Base-by-base conservation (phyloP, 805 yeast genomes). In the Suhomyces pyralidae region DNA sequence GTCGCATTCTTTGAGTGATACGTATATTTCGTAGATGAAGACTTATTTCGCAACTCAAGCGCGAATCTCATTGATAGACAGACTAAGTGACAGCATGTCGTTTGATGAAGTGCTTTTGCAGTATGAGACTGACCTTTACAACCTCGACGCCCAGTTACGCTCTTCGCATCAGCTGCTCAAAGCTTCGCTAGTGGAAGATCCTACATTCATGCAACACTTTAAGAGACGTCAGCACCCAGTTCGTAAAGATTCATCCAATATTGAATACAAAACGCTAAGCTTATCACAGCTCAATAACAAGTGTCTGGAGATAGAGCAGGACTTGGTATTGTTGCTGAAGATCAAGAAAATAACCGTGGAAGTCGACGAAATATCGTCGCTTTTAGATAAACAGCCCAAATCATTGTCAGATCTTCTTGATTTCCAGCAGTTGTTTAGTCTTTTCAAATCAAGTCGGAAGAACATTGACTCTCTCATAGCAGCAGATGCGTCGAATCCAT, bases 391-490 rank as follows among this genome's bases (percentile, higher is more conserved):
- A 32, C 30, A 42, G 5, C 15, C 40, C 7, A 57, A 55, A 44
- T 43, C 48, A 20, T 20, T 51, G 5, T 40, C 55, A 7, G 57
- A 53, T 34, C 24, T 58, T 34, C 58, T 58, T 22, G 59, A 58
- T 47, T 58, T 47, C 50, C 56, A 58, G 47, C 55, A 54, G 19
- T 36, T 58, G 22, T 48, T 54, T 24, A 28, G 46, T 8, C 45
- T 57, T 4, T 50, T 57, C 34, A 51, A 48, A 34, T n/a, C 44
- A n/a, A 38, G 24, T 17, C 45, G 20, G n/a, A 32, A 25, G 44
- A 17, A 26, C 19, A n/a, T 14, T n/a, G 14, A 17, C 46, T 17
- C 42, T 9, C 42, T 17, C 7, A 36, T 46, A n/a, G 19, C 14
- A 15, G 22, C 25, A 12, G 17, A 34, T 15, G n/a, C 43, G 5